Conservation (phyloP, 352 stramenopile species). For the Globisporangium apiculatum region DNA sequence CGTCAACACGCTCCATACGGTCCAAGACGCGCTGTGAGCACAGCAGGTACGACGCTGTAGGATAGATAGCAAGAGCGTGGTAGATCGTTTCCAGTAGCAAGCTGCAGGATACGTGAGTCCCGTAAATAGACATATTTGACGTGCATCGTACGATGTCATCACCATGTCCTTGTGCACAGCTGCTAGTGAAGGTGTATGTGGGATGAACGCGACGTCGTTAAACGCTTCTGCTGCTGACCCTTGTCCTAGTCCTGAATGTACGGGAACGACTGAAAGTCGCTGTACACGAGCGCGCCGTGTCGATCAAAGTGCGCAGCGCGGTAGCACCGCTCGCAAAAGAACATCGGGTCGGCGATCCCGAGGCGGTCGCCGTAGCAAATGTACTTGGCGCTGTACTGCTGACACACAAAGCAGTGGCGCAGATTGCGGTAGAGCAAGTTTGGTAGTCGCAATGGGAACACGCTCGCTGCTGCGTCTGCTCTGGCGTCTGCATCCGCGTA, state of each 20-base stretch:
- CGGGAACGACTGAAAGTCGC: constrained; percentile 66
- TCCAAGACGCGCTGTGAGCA: constrained; percentile 1
- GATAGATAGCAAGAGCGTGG: not conserved
- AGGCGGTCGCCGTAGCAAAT: constrained; percentile 74
- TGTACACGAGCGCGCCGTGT: constrained; percentile 46
- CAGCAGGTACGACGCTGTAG: too few species aligned
- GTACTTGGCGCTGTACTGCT: constrained; percentile 71
- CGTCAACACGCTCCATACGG: constrained; percentile 8
- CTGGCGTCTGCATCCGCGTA: not conserved
- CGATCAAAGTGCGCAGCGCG: constrained; percentile 51
- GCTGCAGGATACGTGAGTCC: too few species aligned
- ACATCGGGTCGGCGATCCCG: constrained; percentile 60
- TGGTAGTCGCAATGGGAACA: constrained; percentile 60
- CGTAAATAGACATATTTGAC: too few species aligned
- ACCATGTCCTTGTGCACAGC: too few species aligned
- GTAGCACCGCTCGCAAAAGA: constrained; percentile 74
- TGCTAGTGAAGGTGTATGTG: too few species aligned
- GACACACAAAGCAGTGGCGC: constrained; percentile 67
- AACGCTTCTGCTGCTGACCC: not conserved
- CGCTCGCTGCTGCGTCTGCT: not conserved
- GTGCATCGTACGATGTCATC: too few species aligned
- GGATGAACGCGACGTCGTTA: too few species aligned
- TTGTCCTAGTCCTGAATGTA: constrained; percentile 54
- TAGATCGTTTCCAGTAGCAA: too few species aligned
- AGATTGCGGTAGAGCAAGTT: constrained; percentile 37